A percentile compares a stretch with the other conserved stretches of the same genome.
phyloP scores from a whole-genome alignment of 225 moss, liverwort and hornwort species.

The Anthoceros angustus region DNA sequence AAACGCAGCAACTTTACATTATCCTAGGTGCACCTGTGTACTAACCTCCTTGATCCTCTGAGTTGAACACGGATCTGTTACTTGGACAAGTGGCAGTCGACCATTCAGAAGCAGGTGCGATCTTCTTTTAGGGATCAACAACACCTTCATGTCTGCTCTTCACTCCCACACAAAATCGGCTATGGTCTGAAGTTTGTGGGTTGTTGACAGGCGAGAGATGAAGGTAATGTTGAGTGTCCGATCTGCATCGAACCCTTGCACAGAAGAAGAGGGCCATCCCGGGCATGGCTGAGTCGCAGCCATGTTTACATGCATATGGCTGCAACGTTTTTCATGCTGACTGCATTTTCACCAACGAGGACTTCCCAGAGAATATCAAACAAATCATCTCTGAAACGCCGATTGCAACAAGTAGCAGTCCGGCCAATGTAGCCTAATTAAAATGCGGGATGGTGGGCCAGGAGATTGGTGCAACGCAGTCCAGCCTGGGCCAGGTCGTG shows the following conservation, averaged over 20 bases:
- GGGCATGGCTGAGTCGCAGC: constrained; percentile 36
- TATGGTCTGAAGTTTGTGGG: not conserved
- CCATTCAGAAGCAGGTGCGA: constrained; percentile 20
- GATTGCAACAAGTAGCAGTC: too few species aligned
- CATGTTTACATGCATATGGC: constrained; percentile 8
- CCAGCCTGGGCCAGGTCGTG: too few species aligned
- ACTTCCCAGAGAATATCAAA: constrained; percentile 11
- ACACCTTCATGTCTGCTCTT: constrained; percentile 5
- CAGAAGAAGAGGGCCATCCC: not conserved
- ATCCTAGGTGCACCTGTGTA: not conserved
- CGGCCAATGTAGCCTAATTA: too few species aligned
- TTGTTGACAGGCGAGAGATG: constrained; percentile 17
- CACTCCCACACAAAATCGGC: not conserved
- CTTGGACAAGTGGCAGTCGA: constrained; percentile 19
- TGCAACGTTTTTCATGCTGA: constrained; percentile 19
- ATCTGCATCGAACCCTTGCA: constrained; percentile 32
- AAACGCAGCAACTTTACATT: not conserved
- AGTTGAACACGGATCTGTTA: constrained; percentile 11
- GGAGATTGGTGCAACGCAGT: too few species aligned
- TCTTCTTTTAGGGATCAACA: constrained; percentile 25
- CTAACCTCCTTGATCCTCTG: too few species aligned
- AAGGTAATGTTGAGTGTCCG: constrained; percentile 25
- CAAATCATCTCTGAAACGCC: too few species aligned
- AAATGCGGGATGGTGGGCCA: too few species aligned
- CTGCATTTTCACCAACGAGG: constrained; percentile 25